Base-by-base conservation (phyloP, 495 filamentous ascomycete species). In the Aspergillus saccharolyticus region DNA sequence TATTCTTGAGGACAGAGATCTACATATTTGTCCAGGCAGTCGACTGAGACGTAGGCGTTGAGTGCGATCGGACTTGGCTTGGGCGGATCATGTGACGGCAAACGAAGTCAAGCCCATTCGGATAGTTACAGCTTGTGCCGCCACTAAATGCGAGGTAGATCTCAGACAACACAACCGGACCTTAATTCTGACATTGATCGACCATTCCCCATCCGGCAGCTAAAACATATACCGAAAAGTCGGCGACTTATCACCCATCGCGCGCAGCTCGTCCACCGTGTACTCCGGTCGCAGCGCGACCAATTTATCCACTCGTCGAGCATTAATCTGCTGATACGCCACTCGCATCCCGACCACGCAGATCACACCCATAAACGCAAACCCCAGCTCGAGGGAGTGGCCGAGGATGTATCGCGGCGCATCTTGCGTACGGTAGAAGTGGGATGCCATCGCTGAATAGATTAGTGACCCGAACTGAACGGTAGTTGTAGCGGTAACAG, bases 381-480 rank as follows among this genome's bases (percentile, higher is more conserved):
- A 91, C 0, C 68, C 85, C 20, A 93, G 70, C 57, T 89, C 88
- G 22, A 91, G 66, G 4, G 74, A 76, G 66, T 91, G 88, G 0
- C 89, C 89, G 4, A 90, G 78, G 2, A 79, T 70, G 57, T 86
- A 92, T 18, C 79, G 72, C 0, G 87, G 87, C 7, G 74, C 71
- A 59, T 91, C 87, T 21, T 75, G 73, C 5, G 73, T 59, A 16
- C 88, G 82, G 63, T 91, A 92, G 68, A 92, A 90, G 62, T 91
- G 90, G 1, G 83, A 84, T 0, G 87, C 81, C 82, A 91, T 89
- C 1, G 87, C 76, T 80, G 20, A 15, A 28, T 3, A 20, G 30
- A 18, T 30, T 17, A 45, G 18, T 25, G n/a, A 18, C 15, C 14
- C 17, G 3, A 3, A 28, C 8, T 30, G 14, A 24, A n/a, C 7